Evolutionary conservation across 2,329 filamentous ascomycete species (phyloP).

Genomic region (Talaromyces sp.): DNA sequence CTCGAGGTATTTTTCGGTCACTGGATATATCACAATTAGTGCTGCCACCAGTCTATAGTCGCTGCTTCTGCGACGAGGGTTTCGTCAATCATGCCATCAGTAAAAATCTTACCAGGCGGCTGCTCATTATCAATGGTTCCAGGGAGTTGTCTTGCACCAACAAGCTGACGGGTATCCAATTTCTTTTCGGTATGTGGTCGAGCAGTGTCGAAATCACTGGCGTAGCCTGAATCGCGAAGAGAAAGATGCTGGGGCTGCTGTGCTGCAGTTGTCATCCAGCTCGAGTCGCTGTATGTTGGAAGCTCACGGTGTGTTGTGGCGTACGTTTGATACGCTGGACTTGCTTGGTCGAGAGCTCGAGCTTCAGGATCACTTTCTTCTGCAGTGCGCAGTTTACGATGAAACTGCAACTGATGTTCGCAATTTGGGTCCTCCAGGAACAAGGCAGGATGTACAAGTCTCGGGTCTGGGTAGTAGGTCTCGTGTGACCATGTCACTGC

Average conservation of each 20-base stretch:
- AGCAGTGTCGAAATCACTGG: not conserved
- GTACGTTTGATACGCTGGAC: constrained; percentile 13
- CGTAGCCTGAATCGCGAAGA: not conserved
- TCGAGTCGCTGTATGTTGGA: constrained; percentile 14
- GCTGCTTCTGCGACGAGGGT: constrained; percentile 9
- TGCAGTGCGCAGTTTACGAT: constrained; percentile 10
- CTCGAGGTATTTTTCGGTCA: not conserved
- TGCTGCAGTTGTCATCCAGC: constrained; percentile 9
- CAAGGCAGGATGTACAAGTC: constrained; percentile 17
- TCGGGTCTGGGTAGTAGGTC: constrained; percentile 16
- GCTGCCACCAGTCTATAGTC: constrained; percentile 14
- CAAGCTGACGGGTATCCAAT: not conserved
- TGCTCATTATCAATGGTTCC: constrained; percentile 3
- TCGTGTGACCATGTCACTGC: constrained; percentile 15
- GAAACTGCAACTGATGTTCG: constrained; percentile 12
- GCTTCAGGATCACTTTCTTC: constrained; percentile 12
- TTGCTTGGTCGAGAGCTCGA: constrained; percentile 4
- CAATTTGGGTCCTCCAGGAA: constrained; percentile 11
- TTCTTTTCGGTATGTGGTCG: not conserved
- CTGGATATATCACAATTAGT: constrained; percentile 8
- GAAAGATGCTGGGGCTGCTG: not conserved
- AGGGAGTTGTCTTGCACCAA: not conserved
- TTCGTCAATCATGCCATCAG: constrained; percentile 8
- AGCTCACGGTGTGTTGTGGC: constrained; percentile 14
- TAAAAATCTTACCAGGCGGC: constrained; percentile 16